Evolutionary conservation across 805 yeast genomes (phyloP), one percentile per base, ranked within the genome.

Genomic region (Candida namnaoensis): DNA sequence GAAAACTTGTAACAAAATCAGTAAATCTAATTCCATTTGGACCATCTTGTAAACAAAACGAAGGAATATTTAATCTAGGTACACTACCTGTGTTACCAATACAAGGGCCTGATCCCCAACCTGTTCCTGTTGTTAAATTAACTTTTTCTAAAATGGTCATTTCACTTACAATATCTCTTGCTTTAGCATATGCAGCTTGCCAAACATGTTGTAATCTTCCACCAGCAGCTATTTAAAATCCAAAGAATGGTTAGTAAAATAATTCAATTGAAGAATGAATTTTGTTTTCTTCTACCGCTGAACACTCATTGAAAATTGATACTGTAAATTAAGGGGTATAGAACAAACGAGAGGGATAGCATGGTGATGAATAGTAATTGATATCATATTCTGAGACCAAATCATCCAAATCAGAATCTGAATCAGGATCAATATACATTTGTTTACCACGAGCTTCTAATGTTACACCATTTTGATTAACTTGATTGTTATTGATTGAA

Each of bases 51-150:
- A 75, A 55, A 50, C 82, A 76, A 7, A 77, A 50, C 15, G 71
- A 64, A 4, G 74, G 69, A 43, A 74, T 70, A 7, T 72, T 74
- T 32, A 76, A 56, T n/a, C 80, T 54, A 12, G 76, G 76, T 30
- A 76, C 67, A 1, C 71, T 60, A 0, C 80, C 80, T 1, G 80
- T 73, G 50, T 77, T 78, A 1, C 82, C 83, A 32, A 75, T 66
- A 53, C 82, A 74, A 2, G 78, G 79, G 6, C 81, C 82, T 27
- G 76, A 66, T 2, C 78, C 78, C 76, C 80, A 76, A 15, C 80
- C 80, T 12, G 77, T 75, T 14, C 83, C 84, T 4, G 82, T 73
- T 7, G 83, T 78, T 39, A 78, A 57, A 52, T 78, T 78, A 26
- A 76, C 81, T 48, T 77, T 78, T 52, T 79, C 85, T 14, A 68